A percentile compares a stretch with the other conserved stretches of the same genome.
These are phyloP conservation scores for Verbascum thapsus DNA, from an alignment of 257 asterid genomes.

Conservation along the genomic window DNA sequence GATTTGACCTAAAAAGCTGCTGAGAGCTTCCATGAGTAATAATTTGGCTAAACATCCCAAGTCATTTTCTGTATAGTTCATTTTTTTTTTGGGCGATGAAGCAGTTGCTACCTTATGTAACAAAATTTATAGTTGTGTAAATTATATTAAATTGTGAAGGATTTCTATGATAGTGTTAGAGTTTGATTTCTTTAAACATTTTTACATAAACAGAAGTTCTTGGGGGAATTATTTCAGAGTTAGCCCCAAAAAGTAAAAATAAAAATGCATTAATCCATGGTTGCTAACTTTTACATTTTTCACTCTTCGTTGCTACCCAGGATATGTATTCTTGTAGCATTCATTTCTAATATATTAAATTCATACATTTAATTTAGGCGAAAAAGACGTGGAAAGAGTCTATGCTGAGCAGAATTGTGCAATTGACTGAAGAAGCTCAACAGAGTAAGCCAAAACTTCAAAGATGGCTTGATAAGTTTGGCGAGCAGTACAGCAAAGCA, in stretches of 20 bases:
- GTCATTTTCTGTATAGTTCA: constrained; percentile 6
- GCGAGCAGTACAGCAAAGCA: constrained; percentile 88
- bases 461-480: constrained; percentile 96
- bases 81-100: constrained; percentile 13
- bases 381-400: constrained; percentile 97
- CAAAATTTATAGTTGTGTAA: neutral
- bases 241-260: constrained; percentile 1
- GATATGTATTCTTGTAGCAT: constrained; percentile 12
- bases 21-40: constrained; percentile 7
- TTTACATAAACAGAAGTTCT: constrained; percentile 7
- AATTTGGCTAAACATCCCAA: neutral
- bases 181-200: neutral
- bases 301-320: constrained; percentile 10
- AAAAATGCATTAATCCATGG: constrained; percentile 10
- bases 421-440: constrained; percentile 97
- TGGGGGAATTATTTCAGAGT: constrained; percentile 1
- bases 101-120: constrained; percentile 11
- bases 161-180: constrained; percentile 6
- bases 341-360: constrained; percentile 24
- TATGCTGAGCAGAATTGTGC: constrained; percentile 83
- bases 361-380: constrained; percentile 52
- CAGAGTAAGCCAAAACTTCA: constrained; percentile 95
- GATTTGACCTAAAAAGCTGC: constrained; percentile 19
- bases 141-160: constrained; percentile 8
- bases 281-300: constrained; percentile 20